Base-by-base conservation (phyloP, 228 moss, liverwort and hornwort genomes). In the Sphagnum fallax region DNA sequence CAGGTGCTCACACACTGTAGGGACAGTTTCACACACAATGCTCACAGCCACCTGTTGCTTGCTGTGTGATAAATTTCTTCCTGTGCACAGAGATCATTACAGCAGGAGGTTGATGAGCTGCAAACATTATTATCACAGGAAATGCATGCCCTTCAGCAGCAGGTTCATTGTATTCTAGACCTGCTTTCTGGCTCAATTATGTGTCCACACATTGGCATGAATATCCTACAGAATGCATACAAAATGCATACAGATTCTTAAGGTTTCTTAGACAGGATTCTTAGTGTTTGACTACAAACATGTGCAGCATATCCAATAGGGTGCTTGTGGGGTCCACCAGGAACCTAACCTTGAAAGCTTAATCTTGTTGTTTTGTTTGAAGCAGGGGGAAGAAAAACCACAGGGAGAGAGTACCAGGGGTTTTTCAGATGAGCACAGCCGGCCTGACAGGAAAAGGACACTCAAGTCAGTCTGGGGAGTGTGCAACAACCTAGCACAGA, bases 401-500 rank as follows among this genome's bases (percentile, higher is more conserved):
- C 53, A 72, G 55, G 74, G 71, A 4, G 78, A 78, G 61, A 73
- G 78, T 10, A 73, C 77, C 8, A 80, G 64, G 50, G 73, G 63
- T 51, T 75, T 78, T 51, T 72, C 61, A 53, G 79, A 64, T 65
- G 78, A 81, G 60, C 74, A 74, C 59, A 74, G 53, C 62, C 70
- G 77, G 52, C 76, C 76, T 60, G 86, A 81, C 63, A 62, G 76
- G 6, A 85, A 77, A 68, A 82, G 77, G 65, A 83, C 92, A 14
- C 52, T 95, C 60, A 88, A 77, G 69, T 91, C 91, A 8, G 83
- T 91, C 50, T 76, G 88, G 5, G 83, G 79, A 67, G 87, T 95
- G 5, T 95, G 90, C 87, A 89, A 90, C 72, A 89, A 82, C 71
- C 76, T 95, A 49, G 92, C 90, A 16, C 70, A 82, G 61, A 87